A percentile compares a stretch with the other conserved stretches of the same genome.
Evolutionary conservation across 495 filamentous ascomycete species (phyloP).

Genomic region (Durotheca rogersii): DNA sequence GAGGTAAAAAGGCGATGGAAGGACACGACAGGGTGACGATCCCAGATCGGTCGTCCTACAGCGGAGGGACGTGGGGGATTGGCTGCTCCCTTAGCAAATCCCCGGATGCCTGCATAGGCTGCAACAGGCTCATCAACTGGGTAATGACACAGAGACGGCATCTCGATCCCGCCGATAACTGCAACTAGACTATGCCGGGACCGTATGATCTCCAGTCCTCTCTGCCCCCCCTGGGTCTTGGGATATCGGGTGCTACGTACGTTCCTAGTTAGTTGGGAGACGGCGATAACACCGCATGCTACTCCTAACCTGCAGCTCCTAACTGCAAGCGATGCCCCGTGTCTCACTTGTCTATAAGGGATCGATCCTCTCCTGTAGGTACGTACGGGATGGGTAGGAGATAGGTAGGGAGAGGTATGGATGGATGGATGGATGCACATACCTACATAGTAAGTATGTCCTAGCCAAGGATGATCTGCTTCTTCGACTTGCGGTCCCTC

Average conservation of each 20-base stretch:
- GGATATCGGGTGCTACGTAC: neutral
- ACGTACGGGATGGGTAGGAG: neutral
- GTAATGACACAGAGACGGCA: conserved; percentile 10
- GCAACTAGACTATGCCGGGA: conserved; percentile 3
- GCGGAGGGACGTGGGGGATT: conserved; percentile 28
- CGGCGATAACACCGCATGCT: neutral
- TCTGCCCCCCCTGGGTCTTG: conserved; percentile 9
- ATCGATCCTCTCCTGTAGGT: neutral
- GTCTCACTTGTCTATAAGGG: neutral
- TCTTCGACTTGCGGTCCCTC: too few species aligned
- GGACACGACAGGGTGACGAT: conserved; percentile 26
- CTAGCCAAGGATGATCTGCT: neutral
- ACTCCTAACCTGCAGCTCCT: neutral
- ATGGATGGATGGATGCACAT: too few species aligned
- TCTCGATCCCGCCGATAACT: conserved; percentile 11
- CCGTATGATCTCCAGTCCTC: conserved; percentile 13
- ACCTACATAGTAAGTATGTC: neutral
- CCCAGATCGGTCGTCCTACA: conserved; percentile 18
- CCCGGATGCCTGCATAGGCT: conserved; percentile 28
- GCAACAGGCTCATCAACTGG: conserved; percentile 26
- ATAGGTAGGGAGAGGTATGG: neutral
- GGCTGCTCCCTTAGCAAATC: conserved; percentile 36
- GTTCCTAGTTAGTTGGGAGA: neutral
- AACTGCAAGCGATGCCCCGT: conserved; percentile 6
- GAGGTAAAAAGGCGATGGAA: conserved; percentile 22